phyloP scores from a whole-genome alignment of 2,329 filamentous ascomycete genomes.

The Rutstroemia sp. region DNA sequence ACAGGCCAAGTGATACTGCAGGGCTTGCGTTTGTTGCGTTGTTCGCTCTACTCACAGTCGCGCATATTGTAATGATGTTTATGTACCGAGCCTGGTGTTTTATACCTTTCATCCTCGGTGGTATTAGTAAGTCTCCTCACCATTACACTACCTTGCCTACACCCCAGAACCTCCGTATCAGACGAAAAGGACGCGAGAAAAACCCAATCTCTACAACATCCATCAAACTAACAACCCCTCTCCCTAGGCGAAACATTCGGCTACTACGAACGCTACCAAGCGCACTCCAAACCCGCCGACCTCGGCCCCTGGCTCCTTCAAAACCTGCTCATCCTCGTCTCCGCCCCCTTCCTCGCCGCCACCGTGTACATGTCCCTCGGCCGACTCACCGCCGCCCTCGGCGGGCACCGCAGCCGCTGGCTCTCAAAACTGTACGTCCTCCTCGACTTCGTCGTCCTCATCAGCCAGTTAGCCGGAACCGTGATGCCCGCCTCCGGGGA shows the following conservation, averaged over 20 bases:
- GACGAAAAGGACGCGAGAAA: too few species aligned
- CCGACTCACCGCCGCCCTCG: conserved; percentile 31
- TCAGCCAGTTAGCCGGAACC: conserved; percentile 36
- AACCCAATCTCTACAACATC: too few species aligned
- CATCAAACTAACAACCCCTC: not conserved
- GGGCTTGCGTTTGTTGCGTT: conserved; percentile 15
- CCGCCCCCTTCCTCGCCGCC: conserved; percentile 36
- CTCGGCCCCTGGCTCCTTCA: conserved; percentile 33
- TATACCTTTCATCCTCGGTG: conserved; percentile 15
- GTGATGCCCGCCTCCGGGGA: conserved; percentile 4
- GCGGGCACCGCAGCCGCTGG: conserved; percentile 36
- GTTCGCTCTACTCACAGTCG: conserved; percentile 10
- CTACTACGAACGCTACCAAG: conserved; percentile 11
- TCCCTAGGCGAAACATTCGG: conserved; percentile 12
- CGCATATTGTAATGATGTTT: conserved; percentile 15
- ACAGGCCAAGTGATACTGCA: conserved; percentile 11
- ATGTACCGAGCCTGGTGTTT: conserved; percentile 14
- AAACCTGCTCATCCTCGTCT: conserved; percentile 35
- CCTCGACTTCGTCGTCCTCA: conserved; percentile 41
- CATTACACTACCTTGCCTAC: too few species aligned
- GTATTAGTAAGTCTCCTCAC: conserved; percentile 8
- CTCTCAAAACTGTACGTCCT: conserved; percentile 44
- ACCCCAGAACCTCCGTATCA: too few species aligned
- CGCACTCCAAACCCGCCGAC: not conserved
- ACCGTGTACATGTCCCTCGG: conserved; percentile 41